Conservation (phyloP, 2,329 filamentous ascomycete genomes). For the Drechslera avenae region DNA sequence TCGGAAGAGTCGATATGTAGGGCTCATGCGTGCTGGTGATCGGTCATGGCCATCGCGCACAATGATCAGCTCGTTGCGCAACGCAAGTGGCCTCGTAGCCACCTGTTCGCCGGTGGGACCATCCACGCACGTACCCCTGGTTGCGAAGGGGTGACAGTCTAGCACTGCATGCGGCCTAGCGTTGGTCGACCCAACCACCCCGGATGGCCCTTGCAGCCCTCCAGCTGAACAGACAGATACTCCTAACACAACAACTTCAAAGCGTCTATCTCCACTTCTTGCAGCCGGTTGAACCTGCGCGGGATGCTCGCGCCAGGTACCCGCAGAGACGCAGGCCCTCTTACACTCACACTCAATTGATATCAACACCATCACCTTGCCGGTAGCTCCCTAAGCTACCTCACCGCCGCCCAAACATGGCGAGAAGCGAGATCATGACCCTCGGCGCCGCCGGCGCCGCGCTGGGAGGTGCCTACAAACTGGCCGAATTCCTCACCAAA, state of each 20-base stretch:
- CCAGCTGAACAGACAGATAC: conserved; percentile 11
- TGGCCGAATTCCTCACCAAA: conserved; percentile 45
- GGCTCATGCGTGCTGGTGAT: too few relatives aligned
- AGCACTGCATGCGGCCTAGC: conserved; percentile 19
- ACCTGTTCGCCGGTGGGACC: conserved; percentile 12
- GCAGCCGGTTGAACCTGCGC: conserved; percentile 31
- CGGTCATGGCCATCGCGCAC: not conserved
- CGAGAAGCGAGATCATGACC: conserved; percentile 40
- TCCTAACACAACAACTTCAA: conserved; percentile 27
- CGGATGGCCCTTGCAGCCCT: conserved; percentile 14
- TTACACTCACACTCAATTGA: conserved; percentile 26
- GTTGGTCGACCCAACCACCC: conserved; percentile 17
- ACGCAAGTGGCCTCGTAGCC: not conserved
- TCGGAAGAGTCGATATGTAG: too few relatives aligned
- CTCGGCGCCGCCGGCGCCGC: conserved; percentile 41
- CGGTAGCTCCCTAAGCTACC: conserved; percentile 14
- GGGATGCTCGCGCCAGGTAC: conserved; percentile 42
- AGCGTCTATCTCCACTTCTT: conserved; percentile 20
- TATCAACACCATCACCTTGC: conserved; percentile 6
- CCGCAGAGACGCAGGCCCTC: conserved; percentile 34
- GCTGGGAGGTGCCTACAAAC: conserved; percentile 47
- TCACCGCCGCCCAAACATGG: conserved; percentile 33
- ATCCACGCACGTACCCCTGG: conserved; percentile 7
- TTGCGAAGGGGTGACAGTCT: conserved; percentile 20
- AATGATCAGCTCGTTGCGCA: conserved; percentile 4